Evolutionary conservation across 1,284 basidiomycete genomes (phyloP), one percentile per base, ranked within the genome.

Genomic region (Neonothopanus nambi): DNA sequence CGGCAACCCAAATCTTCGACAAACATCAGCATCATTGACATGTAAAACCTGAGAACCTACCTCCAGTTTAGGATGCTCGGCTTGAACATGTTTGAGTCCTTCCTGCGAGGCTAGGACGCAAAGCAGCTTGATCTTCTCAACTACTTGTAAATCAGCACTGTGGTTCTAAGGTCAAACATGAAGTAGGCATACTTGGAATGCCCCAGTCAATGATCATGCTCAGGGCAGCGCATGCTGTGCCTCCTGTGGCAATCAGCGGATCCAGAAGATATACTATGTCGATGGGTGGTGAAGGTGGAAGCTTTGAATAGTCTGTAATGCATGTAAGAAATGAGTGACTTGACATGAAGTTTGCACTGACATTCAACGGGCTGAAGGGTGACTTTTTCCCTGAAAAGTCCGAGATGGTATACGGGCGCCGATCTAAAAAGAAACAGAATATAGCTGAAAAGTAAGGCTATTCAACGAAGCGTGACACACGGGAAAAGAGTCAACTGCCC

Each of bases 331-430:
- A 46, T 48, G 38, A 36, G 24, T 36, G 6, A 23, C 11, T 5
- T 33, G 18, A n/a, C 17, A 20, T 33, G 30, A 11, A 9, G 9
- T 23, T 23, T 7, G n/a, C 11, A 70, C 81, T 55, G 60, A 89
- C 89, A 95, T 82, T 98, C 95, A 35, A 98, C 94, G 3, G 95
- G 94, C 63, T 95, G 93, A 42, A 98, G 76, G 35, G 86, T 87
- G 15, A 89, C 82, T 67, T 95, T 96, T 72, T 97, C 95, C 51
- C 95, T 79, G 73, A 88, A 97, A 17, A 97, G 73, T 37, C 95
- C 95, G 42, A 97, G 81, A 66, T 97, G 94, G 59, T 95, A 93
- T 1, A 96, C 92, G 1, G 88, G 85, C 1, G 95, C 94, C 23
- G 76, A 65, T 17, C 88, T 89, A 58, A 26, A 20, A 26, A 12